phyloP scores from a whole-genome alignment of 2,329 filamentous ascomycete species.

The Paracoccidioides brasiliensis region DNA sequence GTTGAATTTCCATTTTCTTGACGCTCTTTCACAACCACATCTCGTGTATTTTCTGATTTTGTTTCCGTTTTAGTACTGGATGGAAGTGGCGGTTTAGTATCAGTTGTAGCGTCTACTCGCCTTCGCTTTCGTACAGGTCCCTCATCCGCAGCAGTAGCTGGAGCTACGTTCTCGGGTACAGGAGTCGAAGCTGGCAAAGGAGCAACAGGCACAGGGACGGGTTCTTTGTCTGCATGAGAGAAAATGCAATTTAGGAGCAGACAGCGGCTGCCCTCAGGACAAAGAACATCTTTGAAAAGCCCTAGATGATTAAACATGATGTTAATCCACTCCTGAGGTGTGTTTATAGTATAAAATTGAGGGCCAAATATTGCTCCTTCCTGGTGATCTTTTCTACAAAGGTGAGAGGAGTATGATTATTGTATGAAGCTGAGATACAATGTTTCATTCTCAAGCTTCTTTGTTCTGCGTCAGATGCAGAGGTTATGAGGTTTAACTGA shows the following conservation, averaged over 20 bases:
- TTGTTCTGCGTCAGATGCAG: neutral
- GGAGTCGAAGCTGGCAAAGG: neutral
- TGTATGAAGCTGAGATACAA: neutral
- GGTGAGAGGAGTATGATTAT: neutral
- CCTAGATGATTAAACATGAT: slow-evolving; percentile 44
- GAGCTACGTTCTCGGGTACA: neutral
- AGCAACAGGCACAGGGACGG: slow-evolving; percentile 6
- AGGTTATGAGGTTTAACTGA: neutral
- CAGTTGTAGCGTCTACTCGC: slow-evolving; percentile 3
- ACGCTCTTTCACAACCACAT: neutral
- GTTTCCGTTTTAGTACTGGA: neutral
- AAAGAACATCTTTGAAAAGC: slow-evolving; percentile 41
- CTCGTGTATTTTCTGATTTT: neutral
- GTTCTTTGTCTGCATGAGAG: slow-evolving; percentile 30
- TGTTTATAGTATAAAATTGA: neutral
- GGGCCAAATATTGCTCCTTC: neutral
- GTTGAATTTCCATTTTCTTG: neutral
- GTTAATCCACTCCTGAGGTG: neutral
- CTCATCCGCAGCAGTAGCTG: slow-evolving; percentile 2
- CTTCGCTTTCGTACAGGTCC: slow-evolving; percentile 22
- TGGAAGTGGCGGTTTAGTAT: neutral
- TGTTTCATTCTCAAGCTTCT: neutral
- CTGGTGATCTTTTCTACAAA: neutral
- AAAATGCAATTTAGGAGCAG: slow-evolving; percentile 46
- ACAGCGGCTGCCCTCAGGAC: slow-evolving; percentile 40